Evolutionary conservation across 108 stramenopile genomes (phyloP), one percentile per base, ranked within the genome.

Genomic region (Hondaea fermentalgiana): DNA sequence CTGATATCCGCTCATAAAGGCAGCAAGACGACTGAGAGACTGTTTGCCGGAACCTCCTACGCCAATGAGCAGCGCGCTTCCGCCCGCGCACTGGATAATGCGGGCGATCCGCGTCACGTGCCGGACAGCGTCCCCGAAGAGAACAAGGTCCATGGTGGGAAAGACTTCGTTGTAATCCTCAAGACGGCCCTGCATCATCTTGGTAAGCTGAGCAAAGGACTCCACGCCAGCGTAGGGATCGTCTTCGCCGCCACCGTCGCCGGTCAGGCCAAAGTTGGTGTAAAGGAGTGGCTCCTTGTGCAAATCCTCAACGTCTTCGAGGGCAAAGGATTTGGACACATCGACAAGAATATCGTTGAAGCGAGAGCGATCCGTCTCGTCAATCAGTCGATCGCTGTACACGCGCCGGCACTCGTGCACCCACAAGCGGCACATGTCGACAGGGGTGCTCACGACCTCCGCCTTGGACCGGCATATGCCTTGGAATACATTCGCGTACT

Each of bases 31-130:
- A 57, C 95, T 94, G 35, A 97, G 90, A 55, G 93, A 94, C 87
- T 97, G 96, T 60, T 96, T 97, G 29, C 97, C 97, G 43, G 92
- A 93, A 57, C 97, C 97, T 29, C 97, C 97, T 43, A 97, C 97
- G 21, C 97, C 97, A 42, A 97, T 94, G 47, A 97, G 93, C 95
- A 97, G 96, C 29, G 96, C 96, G 88, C 96, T 95, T 17, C 97
- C 97, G 47, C 93, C 93, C 4, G 97, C 96, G 89, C 96, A 94
- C 55, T 94, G 91, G 60, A 97, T 95, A 89, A 97, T 96, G 25
- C 97, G 91, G 59, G 92, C 91, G 87, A 97, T 97, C 51, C 97
- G 93, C 10, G 95, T 91, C 29, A 97, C 90, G 89, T 97, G 97
- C 88, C 93, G 93, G 89, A 96, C 95, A 64, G 97, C 97, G 59